Evolutionary conservation across 2,329 filamentous ascomycete species (phyloP).

Genomic region (Ciborinia camelliae): DNA sequence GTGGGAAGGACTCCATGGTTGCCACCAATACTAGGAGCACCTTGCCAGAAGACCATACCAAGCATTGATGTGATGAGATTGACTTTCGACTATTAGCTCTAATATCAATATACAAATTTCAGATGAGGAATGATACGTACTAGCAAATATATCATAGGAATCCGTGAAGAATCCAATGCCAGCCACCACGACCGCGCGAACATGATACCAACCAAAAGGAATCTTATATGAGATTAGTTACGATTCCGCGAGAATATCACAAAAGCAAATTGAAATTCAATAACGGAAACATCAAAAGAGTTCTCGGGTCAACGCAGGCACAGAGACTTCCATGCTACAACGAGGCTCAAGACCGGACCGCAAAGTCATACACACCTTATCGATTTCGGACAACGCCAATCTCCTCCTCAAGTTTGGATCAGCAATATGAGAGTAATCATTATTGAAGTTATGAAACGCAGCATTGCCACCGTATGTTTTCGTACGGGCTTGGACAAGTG

Average conservation of each 20-base stretch:
- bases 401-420: slow-evolving; percentile 76
- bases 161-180: slow-evolving; percentile 83
- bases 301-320: background rate
- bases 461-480: slow-evolving; percentile 60
- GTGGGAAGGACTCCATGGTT: slow-evolving; percentile 58
- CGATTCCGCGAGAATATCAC: background rate
- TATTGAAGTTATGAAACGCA: slow-evolving; percentile 67
- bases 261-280: background rate
- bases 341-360: slow-evolving; percentile 39
- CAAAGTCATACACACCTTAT: slow-evolving; percentile 44
- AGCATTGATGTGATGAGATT: slow-evolving; percentile 69
- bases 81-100: slow-evolving; percentile 37
- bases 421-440: slow-evolving; percentile 53
- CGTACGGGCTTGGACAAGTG: background rate
- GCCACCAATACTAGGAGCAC: slow-evolving; percentile 44
- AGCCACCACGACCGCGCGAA: slow-evolving; percentile 70
- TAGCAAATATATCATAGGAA: slow-evolving; percentile 78
- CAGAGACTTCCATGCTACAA: background rate
- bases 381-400: slow-evolving; percentile 64
- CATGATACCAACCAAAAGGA: slow-evolving; percentile 71
- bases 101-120: background rate
- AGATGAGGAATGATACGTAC: background rate
- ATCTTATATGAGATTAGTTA: slow-evolving; percentile 39
- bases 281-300: slow-evolving; percentile 18
- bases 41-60: slow-evolving; percentile 72